phyloP scores from a whole-genome alignment of 2,329 filamentous ascomycete genomes.

The Pyricularia sp. region DNA sequence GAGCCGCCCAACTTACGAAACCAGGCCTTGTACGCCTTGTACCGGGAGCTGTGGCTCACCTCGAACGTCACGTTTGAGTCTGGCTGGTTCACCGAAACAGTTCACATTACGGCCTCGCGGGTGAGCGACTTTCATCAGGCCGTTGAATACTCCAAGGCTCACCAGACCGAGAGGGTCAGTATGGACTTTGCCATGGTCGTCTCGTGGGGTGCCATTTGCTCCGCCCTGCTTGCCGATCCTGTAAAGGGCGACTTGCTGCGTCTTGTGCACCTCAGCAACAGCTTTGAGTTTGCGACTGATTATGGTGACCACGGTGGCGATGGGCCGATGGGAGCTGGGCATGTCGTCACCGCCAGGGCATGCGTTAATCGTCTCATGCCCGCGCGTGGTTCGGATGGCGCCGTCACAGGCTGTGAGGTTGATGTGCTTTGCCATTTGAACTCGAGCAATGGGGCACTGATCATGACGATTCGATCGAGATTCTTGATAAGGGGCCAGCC shows the following conservation, averaged over 20 bases:
- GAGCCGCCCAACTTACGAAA: slow-evolving; percentile 95
- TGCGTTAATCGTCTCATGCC: slow-evolving; percentile 90
- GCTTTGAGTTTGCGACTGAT: slow-evolving; percentile 85
- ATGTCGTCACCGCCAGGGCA: slow-evolving; percentile 81
- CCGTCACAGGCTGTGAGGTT: slow-evolving; percentile 97
- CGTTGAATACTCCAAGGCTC: slow-evolving; percentile 95
- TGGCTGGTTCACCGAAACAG: slow-evolving; percentile 73
- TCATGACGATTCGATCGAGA: not conserved
- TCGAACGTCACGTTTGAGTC: slow-evolving; percentile 78
- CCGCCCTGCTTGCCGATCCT: slow-evolving; percentile 92
- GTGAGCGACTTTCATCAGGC: slow-evolving; percentile 94
- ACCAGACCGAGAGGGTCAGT: slow-evolving; percentile 79
- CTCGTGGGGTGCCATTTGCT: slow-evolving; percentile 97
- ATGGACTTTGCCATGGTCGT: slow-evolving; percentile 99
- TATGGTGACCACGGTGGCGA: slow-evolving; percentile 50
- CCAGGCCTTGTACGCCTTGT: slow-evolving; percentile 97
- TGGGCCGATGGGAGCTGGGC: slow-evolving; percentile 77
- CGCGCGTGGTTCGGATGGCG: slow-evolving; percentile 38
- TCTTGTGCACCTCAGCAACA: slow-evolving; percentile 91
- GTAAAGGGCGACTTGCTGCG: slow-evolving; percentile 95
- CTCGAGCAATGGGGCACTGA: slow-evolving; percentile 26
- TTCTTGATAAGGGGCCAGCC: not conserved
- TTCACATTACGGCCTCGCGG: slow-evolving; percentile 92
- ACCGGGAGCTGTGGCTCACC: slow-evolving; percentile 96
- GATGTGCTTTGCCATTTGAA: slow-evolving; percentile 94